Evolutionary conservation across 306 rosid genomes (phyloP).

Genomic region (Vigna mungo): DNA sequence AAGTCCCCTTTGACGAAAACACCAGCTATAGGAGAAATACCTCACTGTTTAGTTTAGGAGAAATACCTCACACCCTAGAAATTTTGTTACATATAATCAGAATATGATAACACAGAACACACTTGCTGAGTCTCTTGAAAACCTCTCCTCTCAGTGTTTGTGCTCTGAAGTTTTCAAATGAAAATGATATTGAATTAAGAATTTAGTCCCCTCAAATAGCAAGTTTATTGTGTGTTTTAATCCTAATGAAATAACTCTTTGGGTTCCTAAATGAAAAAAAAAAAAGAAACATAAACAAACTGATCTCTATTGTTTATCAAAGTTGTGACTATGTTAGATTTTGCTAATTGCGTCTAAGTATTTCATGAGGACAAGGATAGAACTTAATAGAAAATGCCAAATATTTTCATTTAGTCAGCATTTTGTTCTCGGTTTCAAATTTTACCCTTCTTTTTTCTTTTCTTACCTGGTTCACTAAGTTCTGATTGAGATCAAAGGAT

Average conservation of each 20-base stretch:
- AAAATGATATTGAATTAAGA: neutral
- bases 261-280: neutral
- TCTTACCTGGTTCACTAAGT: neutral
- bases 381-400: conserved; percentile 8
- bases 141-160: too few species aligned
- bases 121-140: too few species aligned
- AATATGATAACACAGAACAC: neutral
- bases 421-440: neutral
- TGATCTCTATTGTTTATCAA: neutral
- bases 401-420: neutral
- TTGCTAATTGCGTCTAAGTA: neutral
- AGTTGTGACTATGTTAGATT: neutral
- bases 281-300: neutral
- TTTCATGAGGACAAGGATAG: neutral
- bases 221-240: neutral
- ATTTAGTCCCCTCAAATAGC: neutral
- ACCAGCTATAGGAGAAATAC: neutral
- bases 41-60: neutral
- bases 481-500: neutral
- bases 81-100: neutral
- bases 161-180: neutral
- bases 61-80: neutral
- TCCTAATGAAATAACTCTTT: neutral
- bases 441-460: neutral
- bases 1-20: neutral